These are phyloP conservation scores for Cantharellus anzutake DNA, from an alignment of 768 basidiomycete genomes.

Conservation along the genomic window DNA sequence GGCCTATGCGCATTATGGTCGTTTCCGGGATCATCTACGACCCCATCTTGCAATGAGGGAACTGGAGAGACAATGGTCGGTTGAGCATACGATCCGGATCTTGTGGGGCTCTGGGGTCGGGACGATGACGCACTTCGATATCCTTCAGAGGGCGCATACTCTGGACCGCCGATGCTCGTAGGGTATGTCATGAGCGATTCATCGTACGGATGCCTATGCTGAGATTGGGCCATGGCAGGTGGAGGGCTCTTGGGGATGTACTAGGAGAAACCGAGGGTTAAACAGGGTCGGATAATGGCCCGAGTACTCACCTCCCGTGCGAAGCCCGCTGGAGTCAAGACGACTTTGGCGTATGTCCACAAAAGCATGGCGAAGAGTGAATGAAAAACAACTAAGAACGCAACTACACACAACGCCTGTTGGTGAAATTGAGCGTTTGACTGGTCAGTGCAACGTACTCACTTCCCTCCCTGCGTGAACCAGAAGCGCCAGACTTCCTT, in stretches of 20 bases:
- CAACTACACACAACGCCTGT: constrained; percentile 27
- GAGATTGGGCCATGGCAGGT: background rate
- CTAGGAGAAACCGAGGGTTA: background rate
- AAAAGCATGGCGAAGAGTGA: constrained; percentile 48
- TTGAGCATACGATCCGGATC: background rate
- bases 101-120: background rate
- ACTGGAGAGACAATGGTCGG: background rate
- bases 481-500: constrained; percentile 24
- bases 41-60: background rate
- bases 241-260: background rate
- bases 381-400: constrained; percentile 40
- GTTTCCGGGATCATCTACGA: background rate
- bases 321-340: constrained; percentile 11
- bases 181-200: no score
- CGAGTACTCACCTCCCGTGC: constrained; percentile 10
- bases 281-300: background rate
- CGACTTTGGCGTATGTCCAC: constrained; percentile 51
- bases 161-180: no score
- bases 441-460: constrained; percentile 20
- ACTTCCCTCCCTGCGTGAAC: constrained; percentile 42
- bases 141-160: no score
- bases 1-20: background rate
- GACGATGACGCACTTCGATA: background rate
- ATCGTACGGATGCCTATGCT: no score
- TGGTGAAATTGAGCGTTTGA: background rate